These are phyloP conservation scores for Leptodermis oblonga DNA, from an alignment of 257 asterid genomes.

Conservation along the genomic window DNA sequence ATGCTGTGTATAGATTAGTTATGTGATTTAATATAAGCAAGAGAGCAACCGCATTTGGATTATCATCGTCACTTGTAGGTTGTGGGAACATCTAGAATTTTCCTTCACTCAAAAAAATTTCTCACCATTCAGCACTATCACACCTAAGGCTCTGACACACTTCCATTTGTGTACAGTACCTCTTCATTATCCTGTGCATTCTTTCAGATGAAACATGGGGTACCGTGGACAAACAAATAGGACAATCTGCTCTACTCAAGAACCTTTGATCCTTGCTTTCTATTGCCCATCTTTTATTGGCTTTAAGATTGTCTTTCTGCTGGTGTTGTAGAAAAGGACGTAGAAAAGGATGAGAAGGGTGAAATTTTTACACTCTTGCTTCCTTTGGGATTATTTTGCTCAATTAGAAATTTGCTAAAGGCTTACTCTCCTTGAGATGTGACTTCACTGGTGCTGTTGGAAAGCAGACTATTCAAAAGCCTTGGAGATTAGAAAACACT, in stretches of 20 bases:
- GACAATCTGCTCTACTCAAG: not conserved
- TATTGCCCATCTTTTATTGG: not conserved
- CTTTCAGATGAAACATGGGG: not conserved
- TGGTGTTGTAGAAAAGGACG: not conserved
- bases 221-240: not conserved
- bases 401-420: not conserved
- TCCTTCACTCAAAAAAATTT: not conserved
- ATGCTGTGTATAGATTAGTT: not conserved
- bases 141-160: not conserved
- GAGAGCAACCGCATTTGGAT: not conserved
- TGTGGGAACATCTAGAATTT: not conserved
- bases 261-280: not conserved
- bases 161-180: not conserved
- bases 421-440: constrained; percentile 1
- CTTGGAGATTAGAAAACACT: not conserved
- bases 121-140: not conserved
- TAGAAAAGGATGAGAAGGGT: not conserved
- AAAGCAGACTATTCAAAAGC: not conserved
- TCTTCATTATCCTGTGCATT: not conserved
- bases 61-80: not conserved
- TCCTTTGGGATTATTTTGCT: not conserved
- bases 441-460: not conserved
- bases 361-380: not conserved
- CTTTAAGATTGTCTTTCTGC: not conserved
- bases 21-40: not conserved